Base-by-base conservation (phyloP, 2,329 filamentous ascomycete genomes). In the Mycosphaerella sp. region DNA sequence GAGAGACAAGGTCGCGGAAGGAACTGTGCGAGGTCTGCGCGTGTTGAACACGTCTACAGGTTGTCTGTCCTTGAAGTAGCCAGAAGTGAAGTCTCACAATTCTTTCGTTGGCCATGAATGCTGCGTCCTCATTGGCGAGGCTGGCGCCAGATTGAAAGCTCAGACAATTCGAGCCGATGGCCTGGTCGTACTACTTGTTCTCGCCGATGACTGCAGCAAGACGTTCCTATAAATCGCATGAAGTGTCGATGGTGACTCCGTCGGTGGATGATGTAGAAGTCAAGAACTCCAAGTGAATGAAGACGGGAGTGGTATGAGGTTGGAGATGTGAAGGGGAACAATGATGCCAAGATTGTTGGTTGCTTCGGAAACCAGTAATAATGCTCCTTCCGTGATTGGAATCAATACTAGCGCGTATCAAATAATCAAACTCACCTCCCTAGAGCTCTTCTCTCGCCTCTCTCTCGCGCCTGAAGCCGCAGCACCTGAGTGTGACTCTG, bases 1-100 rank as follows among this genome's bases (percentile, higher is more conserved):
- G 26, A 29, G 26, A 29, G 48, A 45, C 21, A 21, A 32, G 38
- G 21, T 21, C 10, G 40, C 31, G 38, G 42, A 46, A 40, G 42
- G 59, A 45, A 54, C 54, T 59, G 61, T 64, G 60, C 59, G 61
- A 61, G 55, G 48, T 56, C 49, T 54, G 49, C 57, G 40, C 44
- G 61, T 59, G 50, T 41, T 9, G 54, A 58, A 58, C 63, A 60
- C 63, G 54, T 63, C 60, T 48, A 59, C 48, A 58, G 55, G 57
- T 32, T 39, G 45, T 50, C 29, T 49, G 21, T 17, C 48, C 32
- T 40, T 55, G 50, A 41, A 43, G 36, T 43, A 8, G 21, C 42
- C 11, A 50, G 34, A 54, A 17, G 53, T 56, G 53, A 54, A 48
- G 57, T 61, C 51, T 51, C 48, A 51, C 12, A 12, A 38, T 51